Conservation (phyloP, 176 grass and related monocot genomes). For the Hordeum marinum region DNA sequence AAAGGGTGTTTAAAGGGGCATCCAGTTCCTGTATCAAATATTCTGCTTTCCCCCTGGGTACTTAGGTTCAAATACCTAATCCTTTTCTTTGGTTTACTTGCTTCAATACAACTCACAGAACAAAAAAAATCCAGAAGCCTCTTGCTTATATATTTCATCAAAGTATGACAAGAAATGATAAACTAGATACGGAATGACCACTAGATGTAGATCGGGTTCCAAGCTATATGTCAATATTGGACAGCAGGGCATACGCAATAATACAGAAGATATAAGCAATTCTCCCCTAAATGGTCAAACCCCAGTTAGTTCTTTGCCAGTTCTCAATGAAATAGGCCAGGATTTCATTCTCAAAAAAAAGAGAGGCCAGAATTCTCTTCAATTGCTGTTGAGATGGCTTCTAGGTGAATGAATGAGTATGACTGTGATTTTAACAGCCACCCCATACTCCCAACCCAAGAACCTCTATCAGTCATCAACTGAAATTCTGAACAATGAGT, state of each 20-base stretch:
- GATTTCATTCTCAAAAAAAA: too few species aligned
- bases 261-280: neutral
- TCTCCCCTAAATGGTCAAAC: neutral
- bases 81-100: neutral
- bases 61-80: neutral
- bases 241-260: neutral
- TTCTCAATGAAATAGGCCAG: neutral
- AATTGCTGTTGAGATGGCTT: neutral
- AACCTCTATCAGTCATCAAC: neutral
- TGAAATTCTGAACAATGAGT: neutral
- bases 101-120: neutral
- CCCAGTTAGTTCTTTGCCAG: neutral
- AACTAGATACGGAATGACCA: neutral
- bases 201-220: neutral
- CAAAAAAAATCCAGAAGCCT: neutral
- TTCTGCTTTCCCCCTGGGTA: neutral
- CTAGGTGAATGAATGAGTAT: neutral
- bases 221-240: neutral
- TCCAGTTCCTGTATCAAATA: neutral
- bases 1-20: neutral
- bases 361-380: neutral
- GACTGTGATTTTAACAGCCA: conserved; percentile 8
- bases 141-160: conserved; percentile 8
- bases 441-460: neutral
- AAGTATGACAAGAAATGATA: neutral